Evolutionary conservation across 2,329 filamentous ascomycete genomes (phyloP).

Genomic region (Botrytis paeoniae): DNA sequence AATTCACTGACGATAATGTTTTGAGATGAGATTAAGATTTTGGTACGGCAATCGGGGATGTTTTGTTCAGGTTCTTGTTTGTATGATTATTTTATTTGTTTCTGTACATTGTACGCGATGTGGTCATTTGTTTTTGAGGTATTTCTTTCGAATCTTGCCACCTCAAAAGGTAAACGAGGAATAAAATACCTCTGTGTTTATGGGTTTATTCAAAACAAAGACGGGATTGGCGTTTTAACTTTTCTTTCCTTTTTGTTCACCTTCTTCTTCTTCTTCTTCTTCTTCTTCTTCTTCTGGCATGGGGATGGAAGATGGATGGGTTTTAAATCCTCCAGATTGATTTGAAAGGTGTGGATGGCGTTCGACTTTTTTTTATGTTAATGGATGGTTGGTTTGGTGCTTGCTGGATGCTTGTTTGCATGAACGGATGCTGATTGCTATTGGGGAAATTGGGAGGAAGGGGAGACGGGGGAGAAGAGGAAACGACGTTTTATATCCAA

Average conservation of each 20-base stretch:
- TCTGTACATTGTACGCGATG: constrained; percentile 20
- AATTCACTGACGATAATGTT: constrained; percentile 20
- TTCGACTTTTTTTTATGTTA: neutral
- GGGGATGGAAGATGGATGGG: constrained; percentile 8
- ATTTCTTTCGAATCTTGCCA: neutral
- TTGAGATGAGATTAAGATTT: constrained; percentile 22
- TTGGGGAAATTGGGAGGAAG: neutral
- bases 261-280: no score
- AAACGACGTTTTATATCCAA: constrained; percentile 9
- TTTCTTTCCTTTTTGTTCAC: neutral
- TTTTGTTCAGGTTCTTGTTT: constrained; percentile 18
- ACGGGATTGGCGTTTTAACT: constrained; percentile 6
- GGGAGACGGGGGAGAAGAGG: neutral
- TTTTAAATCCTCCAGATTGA: neutral
- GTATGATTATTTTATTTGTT: constrained; percentile 21
- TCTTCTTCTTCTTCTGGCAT: constrained; percentile 3
- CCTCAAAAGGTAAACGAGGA: constrained; percentile 3
- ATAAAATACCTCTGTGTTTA: constrained; percentile 19
- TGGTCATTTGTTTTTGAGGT: constrained; percentile 9
- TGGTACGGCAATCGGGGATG: constrained; percentile 13
- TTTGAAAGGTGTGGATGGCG: constrained; percentile 4
- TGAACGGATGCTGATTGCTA: neutral
- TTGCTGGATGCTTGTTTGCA: constrained; percentile 6
- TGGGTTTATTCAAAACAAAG: constrained; percentile 16
- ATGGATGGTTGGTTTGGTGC: constrained; percentile 2